These are phyloP conservation scores for Ophiostoma triangulosporum DNA, from an alignment of 2,329 filamentous ascomycete species.

Conservation along the genomic window DNA sequence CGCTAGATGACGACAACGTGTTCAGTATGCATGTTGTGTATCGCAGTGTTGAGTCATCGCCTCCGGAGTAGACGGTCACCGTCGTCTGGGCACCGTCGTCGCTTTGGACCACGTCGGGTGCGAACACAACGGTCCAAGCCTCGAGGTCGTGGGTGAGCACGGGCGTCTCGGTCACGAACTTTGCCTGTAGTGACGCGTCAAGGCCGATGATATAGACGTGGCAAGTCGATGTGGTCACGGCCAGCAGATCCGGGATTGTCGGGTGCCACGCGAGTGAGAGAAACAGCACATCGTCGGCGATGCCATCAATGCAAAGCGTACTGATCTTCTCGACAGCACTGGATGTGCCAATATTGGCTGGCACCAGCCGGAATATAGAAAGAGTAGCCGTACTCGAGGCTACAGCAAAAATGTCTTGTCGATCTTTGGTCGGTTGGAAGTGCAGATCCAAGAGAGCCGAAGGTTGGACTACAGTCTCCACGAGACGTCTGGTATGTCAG, in stretches of 20 bases:
- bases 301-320: slow-evolving; percentile 32
- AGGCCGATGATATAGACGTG: slow-evolving; percentile 43
- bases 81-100: background rate
- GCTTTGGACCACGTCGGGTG: slow-evolving; percentile 16
- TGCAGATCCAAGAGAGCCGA: slow-evolving; percentile 77
- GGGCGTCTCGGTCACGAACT: slow-evolving; percentile 22
- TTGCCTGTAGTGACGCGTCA: slow-evolving; percentile 27
- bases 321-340: slow-evolving; percentile 26
- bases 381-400: slow-evolving; percentile 67
- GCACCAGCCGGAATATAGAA: slow-evolving; percentile 45
- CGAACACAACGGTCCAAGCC: slow-evolving; percentile 61
- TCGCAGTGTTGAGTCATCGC: slow-evolving; percentile 57
- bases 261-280: slow-evolving; percentile 67
- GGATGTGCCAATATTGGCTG: slow-evolving; percentile 17
- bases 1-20: background rate
- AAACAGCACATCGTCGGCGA: slow-evolving; percentile 48
- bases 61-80: slow-evolving; percentile 50
- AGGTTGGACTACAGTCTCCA: slow-evolving; percentile 48
- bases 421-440: slow-evolving; percentile 46
- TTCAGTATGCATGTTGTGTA: slow-evolving; percentile 22
- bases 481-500: background rate
- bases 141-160: slow-evolving; percentile 44
- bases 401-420: slow-evolving; percentile 48
- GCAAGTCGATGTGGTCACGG: slow-evolving; percentile 58
- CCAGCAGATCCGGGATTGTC: slow-evolving; percentile 37